Percentiles rank a stretch among this genome's conserved stretches.
phyloP scores from a whole-genome alignment of 1,139 yeast species.

The Torulaspora pretoriensis region DNA sequence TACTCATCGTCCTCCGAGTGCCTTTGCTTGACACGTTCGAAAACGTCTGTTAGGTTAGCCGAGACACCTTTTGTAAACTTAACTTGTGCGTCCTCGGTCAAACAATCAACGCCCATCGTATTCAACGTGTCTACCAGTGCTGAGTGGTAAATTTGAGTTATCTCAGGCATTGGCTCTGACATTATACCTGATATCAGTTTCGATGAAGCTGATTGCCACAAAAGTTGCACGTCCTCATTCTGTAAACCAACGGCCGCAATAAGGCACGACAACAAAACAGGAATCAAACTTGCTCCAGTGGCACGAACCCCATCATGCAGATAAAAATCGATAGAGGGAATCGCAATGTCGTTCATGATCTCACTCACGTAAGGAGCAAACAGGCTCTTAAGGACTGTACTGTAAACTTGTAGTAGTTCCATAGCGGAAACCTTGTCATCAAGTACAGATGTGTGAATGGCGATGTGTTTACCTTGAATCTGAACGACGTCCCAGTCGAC shows the following conservation, averaged over 20 bases:
- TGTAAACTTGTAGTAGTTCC: slow-evolving; percentile 83
- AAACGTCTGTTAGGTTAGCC: slow-evolving; percentile 61
- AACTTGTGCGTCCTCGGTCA: slow-evolving; percentile 55
- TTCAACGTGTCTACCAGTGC: slow-evolving; percentile 67
- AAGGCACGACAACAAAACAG: slow-evolving; percentile 69
- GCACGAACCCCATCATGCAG: slow-evolving; percentile 93
- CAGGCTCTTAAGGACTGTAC: slow-evolving; percentile 74
- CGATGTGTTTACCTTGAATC: slow-evolving; percentile 86
- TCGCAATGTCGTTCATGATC: slow-evolving; percentile 69
- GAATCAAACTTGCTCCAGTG: slow-evolving; percentile 79
- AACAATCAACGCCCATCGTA: slow-evolving; percentile 58
- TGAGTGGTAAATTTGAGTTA: slow-evolving; percentile 71
- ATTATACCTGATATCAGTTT: slow-evolving; percentile 66
- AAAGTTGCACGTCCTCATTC: slow-evolving; percentile 53
- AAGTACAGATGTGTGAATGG: slow-evolving; percentile 85
- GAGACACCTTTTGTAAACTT: slow-evolving; percentile 58
- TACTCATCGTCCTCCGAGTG: slow-evolving; percentile 60
- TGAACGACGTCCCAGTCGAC: slow-evolving; percentile 97
- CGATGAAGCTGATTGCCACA: slow-evolving; percentile 71
- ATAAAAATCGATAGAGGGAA: slow-evolving; percentile 87
- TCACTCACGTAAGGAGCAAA: slow-evolving; percentile 82
- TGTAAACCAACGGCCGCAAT: slow-evolving; percentile 56
- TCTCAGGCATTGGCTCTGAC: slow-evolving; percentile 80
- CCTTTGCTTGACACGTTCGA: slow-evolving; percentile 67
- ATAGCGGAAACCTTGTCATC: slow-evolving; percentile 93